Base-by-base conservation (phyloP, 1,284 basidiomycete genomes). In the Gomphus bonarii region DNA sequence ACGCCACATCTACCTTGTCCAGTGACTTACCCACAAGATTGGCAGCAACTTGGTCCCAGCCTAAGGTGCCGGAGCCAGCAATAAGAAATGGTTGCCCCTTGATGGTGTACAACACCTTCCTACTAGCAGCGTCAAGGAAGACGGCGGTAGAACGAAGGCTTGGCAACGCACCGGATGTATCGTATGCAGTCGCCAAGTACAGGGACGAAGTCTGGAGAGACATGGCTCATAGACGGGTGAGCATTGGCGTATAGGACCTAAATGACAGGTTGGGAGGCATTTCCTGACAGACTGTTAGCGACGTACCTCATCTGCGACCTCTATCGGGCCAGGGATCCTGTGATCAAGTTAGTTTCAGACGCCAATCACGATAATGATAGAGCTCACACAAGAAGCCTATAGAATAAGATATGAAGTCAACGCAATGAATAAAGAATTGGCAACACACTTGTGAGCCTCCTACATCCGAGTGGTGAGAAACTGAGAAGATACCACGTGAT, bases 11-110 rank as follows among this genome's bases (percentile, higher is more conserved):
- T 40, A 35, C 8, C 10, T 25, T 36, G 16, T 35, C 42, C 57
- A 25, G 95, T 75, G 3, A 47, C 57, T 35, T 28, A 47, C 57
- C 57, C 25, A 95, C 75, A 48, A 97, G 77, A 70, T 97, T 97
- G 30, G 88, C 79, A 0, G 85, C 82, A 42, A 90, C 85, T 80
- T 88, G 84, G 67, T 88, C 85, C 93, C 95, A 97, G 35, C 95
- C 95, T 40, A 98, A 75, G 2, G 95, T 98, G n/a, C 95, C 95
- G 52, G 86, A 90, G 1, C 95, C 95, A 31, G 93, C 84, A 56
- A 97, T 87, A 64, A 97, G 74, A 75, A 98, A 90, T 0, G 91
- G 88, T 68, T 97, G 95, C 0, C 78, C 87, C 36, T 76, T 73
- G 59, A 82, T 77, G 42, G 93, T 84, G 70, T 84, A 83, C 47